Evolutionary conservation across 768 basidiomycete species (phyloP), one percentile per base, ranked within the genome.

Genomic region (Auricularia sp.): DNA sequence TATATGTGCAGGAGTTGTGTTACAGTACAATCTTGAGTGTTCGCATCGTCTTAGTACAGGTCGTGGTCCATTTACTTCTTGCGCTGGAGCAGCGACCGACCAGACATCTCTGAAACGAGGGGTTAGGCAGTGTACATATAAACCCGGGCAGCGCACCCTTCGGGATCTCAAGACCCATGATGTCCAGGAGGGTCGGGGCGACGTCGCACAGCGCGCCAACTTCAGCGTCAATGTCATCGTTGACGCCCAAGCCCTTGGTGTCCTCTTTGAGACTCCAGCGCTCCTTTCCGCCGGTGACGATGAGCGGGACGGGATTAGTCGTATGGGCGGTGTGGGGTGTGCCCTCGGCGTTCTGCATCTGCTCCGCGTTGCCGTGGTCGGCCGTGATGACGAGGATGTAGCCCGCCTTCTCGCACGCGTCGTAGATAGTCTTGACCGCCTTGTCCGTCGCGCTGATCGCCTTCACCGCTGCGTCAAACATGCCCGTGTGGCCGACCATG

Each of bases 401-500:
- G 54, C 92, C 93, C 8, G 90, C 86, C 68, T 88, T 82, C 70
- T 92, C 78, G 69, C 91, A 92, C 11, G 95, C 94, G 54, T 89
- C 81, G 76, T 90, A 91, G 67, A 96, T 84, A 3, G 88, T 90
- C 66, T 87, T 90, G 54, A 97, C 94, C 7, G 94, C 94, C 67
- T 82, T 82, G 75, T 98, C 94, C 1, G 94, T 97, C n/a, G 86
- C 84, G 1, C 83, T 79, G 73, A 97, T 90, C 4, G 94, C 95
- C 67, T 88, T 77, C 42, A 96, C 90, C 1, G 95, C 94, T 0
- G 95, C 94, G 1, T 96, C 92, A 75, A 85, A 96, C 34, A 88
- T 78, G 66, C 94, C 95, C 0, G 94, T 97, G 76, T 96, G 95
- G 42, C 95, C 94, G 63, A 96, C 94, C 94, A 97, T 96, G 72